Percentiles rank a stretch among this genome's conserved stretches.
Conservation (phyloP, 495 filamentous ascomycete species). For the Aspergillus leporis region DNA sequence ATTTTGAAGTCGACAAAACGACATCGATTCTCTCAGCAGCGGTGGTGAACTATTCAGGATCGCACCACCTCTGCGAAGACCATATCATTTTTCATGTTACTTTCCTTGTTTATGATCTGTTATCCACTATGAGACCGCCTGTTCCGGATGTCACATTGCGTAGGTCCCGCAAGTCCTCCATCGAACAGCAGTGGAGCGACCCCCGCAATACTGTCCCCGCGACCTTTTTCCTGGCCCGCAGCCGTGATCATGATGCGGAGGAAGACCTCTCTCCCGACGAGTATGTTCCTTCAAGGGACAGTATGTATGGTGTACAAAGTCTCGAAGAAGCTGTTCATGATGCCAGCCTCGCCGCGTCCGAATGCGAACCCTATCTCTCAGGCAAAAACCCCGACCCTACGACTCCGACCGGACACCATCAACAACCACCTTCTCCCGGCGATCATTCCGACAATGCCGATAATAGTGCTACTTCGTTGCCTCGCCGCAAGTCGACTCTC, state of each 20-base stretch:
- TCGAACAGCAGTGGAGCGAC: constrained; percentile 41
- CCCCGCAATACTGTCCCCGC: constrained; percentile 41
- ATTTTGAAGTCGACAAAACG: background rate
- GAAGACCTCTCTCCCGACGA: constrained; percentile 29
- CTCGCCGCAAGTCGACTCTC: constrained; percentile 36
- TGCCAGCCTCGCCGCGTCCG: constrained; percentile 17
- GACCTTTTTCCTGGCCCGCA: constrained; percentile 51
- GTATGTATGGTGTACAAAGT: constrained; percentile 64
- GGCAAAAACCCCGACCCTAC: background rate
- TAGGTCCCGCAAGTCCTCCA: constrained; percentile 36
- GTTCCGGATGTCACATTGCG: constrained; percentile 34
- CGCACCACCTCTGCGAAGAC: background rate
- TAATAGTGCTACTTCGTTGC: constrained; percentile 2
- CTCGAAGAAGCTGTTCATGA: constrained; percentile 55
- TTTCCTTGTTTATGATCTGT: constrained; percentile 5
- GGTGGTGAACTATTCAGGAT: background rate
- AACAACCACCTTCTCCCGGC: background rate
- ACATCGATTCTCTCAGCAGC: background rate
- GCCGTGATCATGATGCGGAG: constrained; percentile 27
- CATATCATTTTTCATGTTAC: constrained; percentile 11
- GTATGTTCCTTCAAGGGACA: constrained; percentile 32
- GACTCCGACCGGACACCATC: background rate
- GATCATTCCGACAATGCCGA: background rate
- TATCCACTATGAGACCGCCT: constrained; percentile 39
- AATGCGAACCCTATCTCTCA: constrained; percentile 6